Conservation (phyloP, 2,329 filamentous ascomycete species). For the Phialophora chinensis region DNA sequence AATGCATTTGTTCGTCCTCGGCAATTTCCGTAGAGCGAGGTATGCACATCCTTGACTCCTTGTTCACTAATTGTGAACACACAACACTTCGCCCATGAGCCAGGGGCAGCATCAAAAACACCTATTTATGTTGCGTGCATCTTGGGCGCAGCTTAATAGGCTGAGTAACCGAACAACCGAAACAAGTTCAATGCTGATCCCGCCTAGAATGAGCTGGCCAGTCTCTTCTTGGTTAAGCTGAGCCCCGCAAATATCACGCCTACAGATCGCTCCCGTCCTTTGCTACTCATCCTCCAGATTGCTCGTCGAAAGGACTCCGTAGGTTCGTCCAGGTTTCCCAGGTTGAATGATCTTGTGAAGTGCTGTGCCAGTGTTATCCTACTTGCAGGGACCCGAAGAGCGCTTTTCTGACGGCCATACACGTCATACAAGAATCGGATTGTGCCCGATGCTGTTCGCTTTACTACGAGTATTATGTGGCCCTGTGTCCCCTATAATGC, state of each 20-base stretch:
- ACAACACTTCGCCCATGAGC: neutral
- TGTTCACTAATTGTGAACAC: neutral
- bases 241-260: constrained; percentile 28
- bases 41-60: neutral
- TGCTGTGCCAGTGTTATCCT: constrained; percentile 3
- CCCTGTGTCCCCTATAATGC: constrained; percentile 3
- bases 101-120: neutral
- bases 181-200: constrained; percentile 28
- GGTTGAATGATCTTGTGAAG: constrained; percentile 2
- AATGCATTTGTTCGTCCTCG: neutral
- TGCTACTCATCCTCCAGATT: constrained; percentile 30
- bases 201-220: constrained; percentile 11
- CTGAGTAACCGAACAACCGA: constrained; percentile 23
- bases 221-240: constrained; percentile 14
- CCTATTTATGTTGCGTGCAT: constrained; percentile 5
- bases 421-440: constrained; percentile 13
- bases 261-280: constrained; percentile 28
- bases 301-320: constrained; percentile 5
- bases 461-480: neutral
- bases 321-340: neutral
- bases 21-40: neutral
- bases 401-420: constrained; percentile 13
- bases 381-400: constrained; percentile 21
- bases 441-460: constrained; percentile 1
- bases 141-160: constrained; percentile 8